phyloP scores from a whole-genome alignment of 1,139 yeast genomes.

The Yamadazyma aaseri region DNA sequence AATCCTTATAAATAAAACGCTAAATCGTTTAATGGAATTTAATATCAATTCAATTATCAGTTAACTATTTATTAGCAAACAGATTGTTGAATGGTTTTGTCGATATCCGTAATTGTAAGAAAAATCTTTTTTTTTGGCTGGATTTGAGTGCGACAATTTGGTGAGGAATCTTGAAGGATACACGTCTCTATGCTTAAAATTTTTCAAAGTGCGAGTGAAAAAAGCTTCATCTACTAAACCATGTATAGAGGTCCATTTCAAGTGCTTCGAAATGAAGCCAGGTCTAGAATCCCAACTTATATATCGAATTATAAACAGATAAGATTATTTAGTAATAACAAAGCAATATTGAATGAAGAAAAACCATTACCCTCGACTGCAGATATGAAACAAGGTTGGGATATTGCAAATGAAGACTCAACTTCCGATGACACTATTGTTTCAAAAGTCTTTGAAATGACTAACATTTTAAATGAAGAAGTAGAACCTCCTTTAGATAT shows the following conservation, averaged over 20 bases:
- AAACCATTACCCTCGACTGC: constrained; percentile 16
- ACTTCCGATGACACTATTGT: constrained; percentile 12
- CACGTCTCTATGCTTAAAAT: background rate
- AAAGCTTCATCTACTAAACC: background rate
- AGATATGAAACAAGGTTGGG: constrained; percentile 31
- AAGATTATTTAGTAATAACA: background rate
- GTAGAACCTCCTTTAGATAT: constrained; percentile 25
- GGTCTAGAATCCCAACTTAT: no score
- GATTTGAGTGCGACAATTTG: no score
- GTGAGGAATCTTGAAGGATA: background rate
- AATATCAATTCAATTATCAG: no score
- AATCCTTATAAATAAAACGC: no score
- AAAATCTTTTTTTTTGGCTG: no score
- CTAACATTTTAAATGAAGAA: constrained; percentile 26
- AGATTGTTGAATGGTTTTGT: no score
- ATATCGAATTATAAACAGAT: background rate
- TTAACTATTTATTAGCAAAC: no score
- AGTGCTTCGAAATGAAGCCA: background rate
- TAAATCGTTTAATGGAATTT: no score
- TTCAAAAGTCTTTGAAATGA: constrained; percentile 26
- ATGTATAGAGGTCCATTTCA: background rate
- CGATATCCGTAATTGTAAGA: background rate
- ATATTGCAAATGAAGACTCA: constrained; percentile 3
- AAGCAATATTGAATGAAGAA: background rate
- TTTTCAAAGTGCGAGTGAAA: background rate